Conservation (phyloP, 2,329 filamentous ascomycete genomes). For the Zymoseptoria crescenta region DNA sequence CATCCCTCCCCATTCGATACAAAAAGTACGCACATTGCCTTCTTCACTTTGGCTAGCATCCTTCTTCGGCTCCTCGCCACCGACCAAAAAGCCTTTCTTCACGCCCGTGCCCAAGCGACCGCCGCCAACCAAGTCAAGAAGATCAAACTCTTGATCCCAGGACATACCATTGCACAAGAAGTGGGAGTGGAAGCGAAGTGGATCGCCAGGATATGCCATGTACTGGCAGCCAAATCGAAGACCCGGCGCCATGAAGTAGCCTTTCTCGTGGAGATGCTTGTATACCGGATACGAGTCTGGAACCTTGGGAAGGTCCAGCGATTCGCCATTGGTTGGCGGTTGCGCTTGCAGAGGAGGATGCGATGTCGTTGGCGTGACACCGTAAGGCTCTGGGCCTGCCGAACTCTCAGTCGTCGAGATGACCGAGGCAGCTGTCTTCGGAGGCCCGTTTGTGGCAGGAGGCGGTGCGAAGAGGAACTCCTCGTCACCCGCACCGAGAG, state of each 20-base stretch:
- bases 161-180: slow-evolving; percentile 75
- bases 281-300: slow-evolving; percentile 65
- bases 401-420: slow-evolving; percentile 10
- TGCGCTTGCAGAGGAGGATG: slow-evolving; percentile 33
- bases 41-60: slow-evolving; percentile 32
- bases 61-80: slow-evolving; percentile 50
- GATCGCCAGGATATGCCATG: slow-evolving; percentile 91
- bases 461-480: slow-evolving; percentile 24
- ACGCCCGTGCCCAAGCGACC: slow-evolving; percentile 87
- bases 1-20: slow-evolving; percentile 91
- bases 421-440: slow-evolving; percentile 8
- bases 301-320: slow-evolving; percentile 29
- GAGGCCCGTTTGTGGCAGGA: slow-evolving; percentile 9
- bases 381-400: slow-evolving; percentile 15
- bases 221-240: slow-evolving; percentile 92
- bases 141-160: slow-evolving; percentile 81
- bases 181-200: slow-evolving; percentile 89
- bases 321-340: slow-evolving; percentile 3
- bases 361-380: slow-evolving; percentile 45
- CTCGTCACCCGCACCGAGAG: slow-evolving; percentile 18
- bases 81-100: slow-evolving; percentile 89
- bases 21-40: slow-evolving; percentile 59
- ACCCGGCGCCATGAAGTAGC: slow-evolving; percentile 85
- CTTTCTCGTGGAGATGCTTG: slow-evolving; percentile 65
- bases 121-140: slow-evolving; percentile 78